Base-by-base conservation (phyloP, 2,329 filamentous ascomycete genomes). In the Parascedosporium putredinis region DNA sequence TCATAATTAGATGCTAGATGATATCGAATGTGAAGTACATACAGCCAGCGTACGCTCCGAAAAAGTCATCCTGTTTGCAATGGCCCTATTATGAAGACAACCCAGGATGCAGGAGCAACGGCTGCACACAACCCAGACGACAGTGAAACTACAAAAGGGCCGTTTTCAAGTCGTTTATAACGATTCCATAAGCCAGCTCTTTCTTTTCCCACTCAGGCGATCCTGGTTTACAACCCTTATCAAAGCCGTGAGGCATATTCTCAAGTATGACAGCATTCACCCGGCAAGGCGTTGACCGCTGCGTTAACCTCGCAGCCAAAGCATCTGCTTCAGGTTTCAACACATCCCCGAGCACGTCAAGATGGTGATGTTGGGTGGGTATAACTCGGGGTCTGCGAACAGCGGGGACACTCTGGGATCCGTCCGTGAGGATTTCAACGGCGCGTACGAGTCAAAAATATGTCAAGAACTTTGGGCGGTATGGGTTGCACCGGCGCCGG, bases 361-460 rank as follows among this genome's bases (percentile, higher is more conserved):
- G 1, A 40, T 22, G 18, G 18, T 20, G 22, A 40, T 18, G n/a
- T 18, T 40, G 62, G 45, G 70, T 50, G 8, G 70, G 53, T 16
- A 69, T 45, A 14, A 60, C 42, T 16, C 49, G 2, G 51, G 36
- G 1, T 60, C 53, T 0, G 61, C 61, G n/a, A 57, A 62, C 22
- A 58, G 49, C 0, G 68, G 67, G 0, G 66, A 69, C 5, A 64
- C 58, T 14, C 57, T 55, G 0, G 67, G 65, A 20, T 64, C 60
- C 12, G 51, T 59, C 2, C 59, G 58, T 47, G 64, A 57, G 33
- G 55, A 53, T 1, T 45, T 46, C 5, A 51, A 48, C 1, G 61
- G 59, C 2, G 64, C 51, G 50, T 70, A 71, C 14, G 56, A 60
- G 7, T 62, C 59, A 60, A 51, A 34, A 70, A 66, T 4, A 69